Conservation (phyloP, 139 green algal species). For the Bryopsis sp. region DNA sequence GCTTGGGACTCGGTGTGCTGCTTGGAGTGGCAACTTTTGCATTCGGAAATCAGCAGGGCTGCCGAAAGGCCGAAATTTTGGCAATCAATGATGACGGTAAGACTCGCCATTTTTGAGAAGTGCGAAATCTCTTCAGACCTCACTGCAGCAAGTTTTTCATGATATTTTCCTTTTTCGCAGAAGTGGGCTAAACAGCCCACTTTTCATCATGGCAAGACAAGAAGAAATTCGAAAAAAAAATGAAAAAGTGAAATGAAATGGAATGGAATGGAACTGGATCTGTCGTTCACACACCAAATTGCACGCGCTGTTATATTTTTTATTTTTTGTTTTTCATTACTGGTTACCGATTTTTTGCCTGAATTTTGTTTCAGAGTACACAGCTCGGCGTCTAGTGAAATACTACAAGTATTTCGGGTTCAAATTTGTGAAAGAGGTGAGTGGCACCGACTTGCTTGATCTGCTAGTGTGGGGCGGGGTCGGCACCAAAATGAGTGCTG, state of each 20-base stretch:
- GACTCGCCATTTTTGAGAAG: no score
- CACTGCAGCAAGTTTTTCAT: no score
- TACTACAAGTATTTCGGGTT: slow-evolving; percentile 8
- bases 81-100: slow-evolving; percentile 8
- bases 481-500: slow-evolving; percentile 1
- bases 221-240: neutral
- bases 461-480: slow-evolving; percentile 2
- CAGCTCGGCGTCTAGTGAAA: neutral
- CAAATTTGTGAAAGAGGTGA: neutral
- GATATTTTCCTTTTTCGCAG: neutral
- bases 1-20: neutral
- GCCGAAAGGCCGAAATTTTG: neutral
- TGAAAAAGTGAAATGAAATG: no score
- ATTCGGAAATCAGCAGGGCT: neutral
- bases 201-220: neutral
- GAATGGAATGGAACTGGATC: no score
- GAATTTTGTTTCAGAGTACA: no score
- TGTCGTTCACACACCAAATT: no score
- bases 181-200: neutral
- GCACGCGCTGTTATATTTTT: no score
- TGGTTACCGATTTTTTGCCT: no score
- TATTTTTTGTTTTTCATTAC: no score
- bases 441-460: neutral
- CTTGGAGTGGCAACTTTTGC: neutral
- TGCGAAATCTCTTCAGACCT: no score